phyloP scores from a whole-genome alignment of 257 asterid species.

The Lycium barbarum region DNA sequence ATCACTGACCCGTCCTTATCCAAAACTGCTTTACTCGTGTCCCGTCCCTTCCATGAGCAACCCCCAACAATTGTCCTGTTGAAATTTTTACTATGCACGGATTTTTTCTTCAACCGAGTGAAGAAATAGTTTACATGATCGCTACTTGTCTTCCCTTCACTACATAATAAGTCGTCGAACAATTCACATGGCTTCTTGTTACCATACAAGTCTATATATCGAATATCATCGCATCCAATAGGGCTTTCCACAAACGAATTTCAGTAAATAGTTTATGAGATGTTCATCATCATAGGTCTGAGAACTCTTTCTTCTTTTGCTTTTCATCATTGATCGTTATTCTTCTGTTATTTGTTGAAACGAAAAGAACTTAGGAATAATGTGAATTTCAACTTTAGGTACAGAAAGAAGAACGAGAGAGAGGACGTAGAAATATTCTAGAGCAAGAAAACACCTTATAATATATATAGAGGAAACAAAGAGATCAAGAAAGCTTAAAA shows the following conservation, averaged over 20 bases:
- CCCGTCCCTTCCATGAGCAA: neutral
- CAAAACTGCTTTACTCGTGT: neutral
- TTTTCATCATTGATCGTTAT: no score
- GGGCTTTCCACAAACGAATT: neutral
- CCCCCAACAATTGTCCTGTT: conserved; percentile 1
- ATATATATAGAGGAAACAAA: neutral
- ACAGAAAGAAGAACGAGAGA: neutral
- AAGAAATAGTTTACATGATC: neutral
- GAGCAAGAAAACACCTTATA: neutral
- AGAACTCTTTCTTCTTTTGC: neutral
- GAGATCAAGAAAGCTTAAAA: neutral
- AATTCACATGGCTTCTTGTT: neutral
- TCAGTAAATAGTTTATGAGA: neutral
- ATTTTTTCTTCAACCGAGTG: neutral
- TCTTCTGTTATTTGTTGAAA: no score
- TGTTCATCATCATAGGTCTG: neutral
- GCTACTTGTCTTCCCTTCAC: neutral
- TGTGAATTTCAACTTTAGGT: no score
- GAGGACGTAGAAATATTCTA: neutral
- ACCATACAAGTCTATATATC: neutral
- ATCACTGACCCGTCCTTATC: neutral
- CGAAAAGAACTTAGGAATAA: neutral
- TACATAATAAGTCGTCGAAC: neutral
- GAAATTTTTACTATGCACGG: neutral
- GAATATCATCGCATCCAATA: neutral